Evolutionary conservation across 1,284 basidiomycete genomes (phyloP).

Genomic region (Earliella scabrosa): DNA sequence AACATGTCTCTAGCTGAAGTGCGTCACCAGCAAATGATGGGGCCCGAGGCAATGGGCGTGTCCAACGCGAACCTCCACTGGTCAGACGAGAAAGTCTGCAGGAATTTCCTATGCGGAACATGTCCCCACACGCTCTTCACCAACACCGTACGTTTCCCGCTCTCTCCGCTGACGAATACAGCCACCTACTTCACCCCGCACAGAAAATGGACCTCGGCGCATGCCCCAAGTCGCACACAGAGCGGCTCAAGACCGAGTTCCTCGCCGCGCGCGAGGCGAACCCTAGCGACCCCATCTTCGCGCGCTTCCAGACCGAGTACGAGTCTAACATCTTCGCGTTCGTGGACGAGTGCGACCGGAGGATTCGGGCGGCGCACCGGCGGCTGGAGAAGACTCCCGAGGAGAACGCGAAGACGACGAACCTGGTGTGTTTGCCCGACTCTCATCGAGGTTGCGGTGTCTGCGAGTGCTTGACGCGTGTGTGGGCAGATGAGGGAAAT

Average conservation of each 20-base stretch:
- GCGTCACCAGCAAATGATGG: conserved; percentile 92
- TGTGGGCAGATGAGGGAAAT: conserved; percentile 99
- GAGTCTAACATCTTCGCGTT: conserved; percentile 95
- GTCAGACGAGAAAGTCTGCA: conserved; percentile 99
- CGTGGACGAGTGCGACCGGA: conserved; percentile 97
- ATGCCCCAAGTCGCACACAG: conserved; percentile 96
- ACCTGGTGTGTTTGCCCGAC: conserved; percentile 62
- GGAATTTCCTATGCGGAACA: conserved; percentile 97
- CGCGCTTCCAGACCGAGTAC: conserved; percentile 90
- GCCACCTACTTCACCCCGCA: conserved; percentile 2
- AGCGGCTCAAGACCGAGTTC: conserved; percentile 93
- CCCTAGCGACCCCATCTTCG: conserved; percentile 80
- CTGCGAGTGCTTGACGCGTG: too few species aligned
- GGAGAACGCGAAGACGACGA: conserved; percentile 98
- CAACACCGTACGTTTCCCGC: conserved; percentile 82
- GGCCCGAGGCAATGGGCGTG: conserved; percentile 97
- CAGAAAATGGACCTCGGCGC: conserved; percentile 99
- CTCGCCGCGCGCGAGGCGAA: conserved; percentile 76
- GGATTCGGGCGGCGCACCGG: conserved; percentile 92
- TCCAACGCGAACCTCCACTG: conserved; percentile 92
- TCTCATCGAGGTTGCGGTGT: too few species aligned
- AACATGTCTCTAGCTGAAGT: too few species aligned
- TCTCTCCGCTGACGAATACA: neutral
- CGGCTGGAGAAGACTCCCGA: conserved; percentile 99
- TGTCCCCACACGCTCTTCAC: conserved; percentile 98